A percentile compares a stretch with the other conserved stretches of the same genome.
phyloP scores from a whole-genome alignment of 2,329 filamentous ascomycete species.

The Dothideomycetes sp. region DNA sequence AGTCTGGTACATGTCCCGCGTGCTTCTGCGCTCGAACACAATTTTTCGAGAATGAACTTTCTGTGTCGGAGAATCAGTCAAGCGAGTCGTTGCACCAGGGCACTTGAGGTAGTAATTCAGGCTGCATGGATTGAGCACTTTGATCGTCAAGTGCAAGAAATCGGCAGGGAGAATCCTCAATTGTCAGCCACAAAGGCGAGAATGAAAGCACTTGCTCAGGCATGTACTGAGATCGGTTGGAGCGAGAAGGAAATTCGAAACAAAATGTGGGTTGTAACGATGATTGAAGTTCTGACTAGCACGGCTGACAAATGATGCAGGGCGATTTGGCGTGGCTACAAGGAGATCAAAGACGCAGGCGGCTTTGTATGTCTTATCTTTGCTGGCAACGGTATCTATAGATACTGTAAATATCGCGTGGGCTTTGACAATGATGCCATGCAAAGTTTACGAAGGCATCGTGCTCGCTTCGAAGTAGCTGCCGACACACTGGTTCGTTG shows the following conservation, averaged over 20 bases:
- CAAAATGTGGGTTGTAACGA: conserved; percentile 23
- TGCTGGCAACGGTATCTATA: conserved; percentile 49
- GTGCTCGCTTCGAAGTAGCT: conserved; percentile 43
- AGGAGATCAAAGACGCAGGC: conserved; percentile 48
- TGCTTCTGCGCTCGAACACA: conserved; percentile 14
- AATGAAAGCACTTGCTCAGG: conserved; percentile 44
- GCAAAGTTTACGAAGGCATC: conserved; percentile 36
- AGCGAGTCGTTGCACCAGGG: conserved; percentile 45
- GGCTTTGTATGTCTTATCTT: conserved; percentile 50
- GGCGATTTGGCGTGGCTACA: conserved; percentile 50
- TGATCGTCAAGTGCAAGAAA: conserved; percentile 40
- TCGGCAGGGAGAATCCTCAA: conserved; percentile 31
- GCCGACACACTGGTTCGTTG: conserved; percentile 37
- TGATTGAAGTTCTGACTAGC: not conserved
- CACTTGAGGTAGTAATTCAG: conserved; percentile 50
- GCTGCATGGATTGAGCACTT: conserved; percentile 49
- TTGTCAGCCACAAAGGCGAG: conserved; percentile 40
- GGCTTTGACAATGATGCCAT: conserved; percentile 45
- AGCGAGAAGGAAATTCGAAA: conserved; percentile 50
- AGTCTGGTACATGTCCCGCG: conserved; percentile 10
- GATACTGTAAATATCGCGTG: conserved; percentile 52
- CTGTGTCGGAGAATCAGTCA: conserved; percentile 38
- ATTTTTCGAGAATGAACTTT: conserved; percentile 35
- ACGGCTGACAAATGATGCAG: not conserved
- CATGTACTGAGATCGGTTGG: conserved; percentile 47